Conservation (phyloP, 768 basidiomycete species). For the Podaxis rugospora region DNA sequence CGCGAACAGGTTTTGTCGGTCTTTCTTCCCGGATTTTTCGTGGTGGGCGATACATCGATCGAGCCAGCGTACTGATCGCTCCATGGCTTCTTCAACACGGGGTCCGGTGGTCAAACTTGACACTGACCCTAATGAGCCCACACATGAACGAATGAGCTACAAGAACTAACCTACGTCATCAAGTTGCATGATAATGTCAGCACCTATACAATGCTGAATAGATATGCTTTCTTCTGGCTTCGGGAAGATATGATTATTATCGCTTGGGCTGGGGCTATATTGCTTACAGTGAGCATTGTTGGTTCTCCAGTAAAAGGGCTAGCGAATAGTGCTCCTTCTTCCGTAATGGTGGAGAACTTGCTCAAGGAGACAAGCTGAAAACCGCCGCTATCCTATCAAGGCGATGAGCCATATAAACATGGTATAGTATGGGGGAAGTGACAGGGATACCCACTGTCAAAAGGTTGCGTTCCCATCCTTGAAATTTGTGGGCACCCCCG, state of each 20-base stretch:
- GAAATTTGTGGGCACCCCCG: conserved; percentile 87
- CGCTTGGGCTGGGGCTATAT: neutral
- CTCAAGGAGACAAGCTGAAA: conserved; percentile 84
- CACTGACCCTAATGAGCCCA: conserved; percentile 35
- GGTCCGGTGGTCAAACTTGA: conserved; percentile 77
- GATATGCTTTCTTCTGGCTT: conserved; percentile 90
- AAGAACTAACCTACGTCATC: conserved; percentile 77
- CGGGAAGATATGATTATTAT: conserved; percentile 3
- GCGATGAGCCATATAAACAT: neutral
- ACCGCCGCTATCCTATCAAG: conserved; percentile 74
- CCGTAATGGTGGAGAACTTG: conserved; percentile 83
- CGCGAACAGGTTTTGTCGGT: conserved; percentile 81
- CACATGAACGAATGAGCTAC: neutral
- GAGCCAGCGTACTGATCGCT: conserved; percentile 84
- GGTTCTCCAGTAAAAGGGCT: conserved; percentile 86
- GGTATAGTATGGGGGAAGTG: neutral
- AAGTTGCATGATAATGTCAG: conserved; percentile 93
- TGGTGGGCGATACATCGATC: conserved; percentile 84
- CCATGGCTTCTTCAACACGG: conserved; percentile 85
- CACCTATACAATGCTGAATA: conserved; percentile 87
- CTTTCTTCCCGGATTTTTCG: conserved; percentile 56
- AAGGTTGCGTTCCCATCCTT: conserved; percentile 84
- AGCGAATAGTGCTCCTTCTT: conserved; percentile 82
- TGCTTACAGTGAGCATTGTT: conserved; percentile 80
- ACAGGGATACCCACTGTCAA: conserved; percentile 55